These are phyloP conservation scores for Zea mays DNA, from an alignment of 176 grass and related monocot genomes.

Conservation along the genomic window Zm-B73-REFERENCE-NAM-5.0 NC_050096.1:178484001-178484500, in stretches of 20 bases:
- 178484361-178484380: constrained; percentile 37
- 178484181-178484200: too few species aligned
- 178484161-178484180: not conserved
- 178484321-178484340: constrained; percentile 42
- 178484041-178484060: not conserved
- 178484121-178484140: not conserved
- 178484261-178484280: constrained; percentile 30
- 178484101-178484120: not conserved
- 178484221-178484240: constrained; percentile 35
- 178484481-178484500: constrained; percentile 85
- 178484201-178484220: constrained; percentile 12
- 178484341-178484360: constrained; percentile 21
- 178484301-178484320: constrained; percentile 43
- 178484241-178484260: constrained; percentile 36
- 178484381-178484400: constrained; percentile 28
- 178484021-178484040: not conserved
- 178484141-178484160: constrained; percentile 23
- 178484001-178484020: constrained; percentile 7
- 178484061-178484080: not conserved
- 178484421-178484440: too few species aligned
- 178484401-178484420: too few species aligned
- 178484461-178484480: constrained; percentile 67
- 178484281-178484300: constrained; percentile 37
- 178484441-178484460: constrained; percentile 72
- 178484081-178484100: not conserved